Base-by-base conservation (phyloP, 2,329 filamentous ascomycete species). In the Ceratocystis harringtonii region DNA sequence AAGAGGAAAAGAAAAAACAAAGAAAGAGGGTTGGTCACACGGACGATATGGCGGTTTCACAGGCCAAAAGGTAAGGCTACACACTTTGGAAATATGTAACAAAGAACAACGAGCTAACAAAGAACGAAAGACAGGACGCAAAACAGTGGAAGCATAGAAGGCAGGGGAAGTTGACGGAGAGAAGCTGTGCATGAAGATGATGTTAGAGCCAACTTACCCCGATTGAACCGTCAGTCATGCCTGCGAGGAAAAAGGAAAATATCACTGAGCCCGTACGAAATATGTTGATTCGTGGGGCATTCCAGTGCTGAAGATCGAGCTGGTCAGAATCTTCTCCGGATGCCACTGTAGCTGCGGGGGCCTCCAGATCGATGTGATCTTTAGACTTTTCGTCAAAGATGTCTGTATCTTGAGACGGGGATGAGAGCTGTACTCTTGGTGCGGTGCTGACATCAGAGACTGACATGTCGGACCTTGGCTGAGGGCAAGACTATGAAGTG, bases 161-260 rank as follows among this genome's bases (percentile, higher is more conserved):
- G 3, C 3, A 41, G 36, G 36, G 12, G 10, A 41, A 41, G 36
- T 41, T 41, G 36, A 41, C 36, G 12, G 36, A 12, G 10, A 41
- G 36, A 41, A 41, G 3, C 3, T 41, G 10, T 15, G 36, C 36
- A 15, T 41, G 10, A 41, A 41, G 36, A 12, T 41, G 36, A 41
- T 19, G 22, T 28, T 43, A 4, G 57, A 28, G 10, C 6, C 25
- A 28, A 77, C 79, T 72, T 76, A 84, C 83, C 52, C 85, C 85
- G 57, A 84, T 79, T 28, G 82, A 81, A 8, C 81, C 86, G 74
- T 90, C 87, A 70, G 87, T 87, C 75, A 85, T 80, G 5, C 87
- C 87, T 77, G 87, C 82, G 41, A 88, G 76, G 22, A 85, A 75
- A 69, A 89, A 84, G 4, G 80, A 79, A 73, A 81, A 83, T 70